A percentile compares a stretch with the other conserved stretches of the same genome.
Evolutionary conservation across 495 filamentous ascomycete species (phyloP).

Genomic region (Tuber brumale): DNA sequence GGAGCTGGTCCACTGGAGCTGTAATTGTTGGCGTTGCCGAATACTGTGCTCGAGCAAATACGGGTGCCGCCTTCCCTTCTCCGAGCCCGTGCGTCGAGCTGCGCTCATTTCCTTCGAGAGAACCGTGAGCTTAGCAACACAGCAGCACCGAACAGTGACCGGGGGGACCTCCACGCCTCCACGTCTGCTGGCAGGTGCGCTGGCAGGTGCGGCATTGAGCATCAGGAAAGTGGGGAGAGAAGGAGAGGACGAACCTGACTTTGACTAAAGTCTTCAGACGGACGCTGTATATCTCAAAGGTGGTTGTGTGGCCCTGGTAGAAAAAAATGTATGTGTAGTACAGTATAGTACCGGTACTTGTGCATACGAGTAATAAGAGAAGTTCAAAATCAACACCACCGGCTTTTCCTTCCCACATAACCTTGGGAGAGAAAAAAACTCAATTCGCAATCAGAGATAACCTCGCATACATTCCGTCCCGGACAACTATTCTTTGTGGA

Average conservation of each 20-base stretch:
- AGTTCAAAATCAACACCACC: not conserved
- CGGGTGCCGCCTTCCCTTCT: not conserved
- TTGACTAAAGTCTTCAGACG: slow-evolving; percentile 36
- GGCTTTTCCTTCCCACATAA: not conserved
- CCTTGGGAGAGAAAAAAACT: not conserved
- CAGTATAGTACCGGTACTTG: not conserved
- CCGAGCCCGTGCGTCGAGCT: slow-evolving; percentile 30
- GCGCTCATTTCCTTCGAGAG: slow-evolving; percentile 13
- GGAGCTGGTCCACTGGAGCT: not conserved
- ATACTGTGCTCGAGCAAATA: not conserved
- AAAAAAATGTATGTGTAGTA: not conserved
- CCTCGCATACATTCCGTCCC: not conserved
- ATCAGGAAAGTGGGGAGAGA: not conserved
- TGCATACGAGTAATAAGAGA: not conserved
- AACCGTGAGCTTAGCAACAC: not conserved
- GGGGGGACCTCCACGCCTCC: slow-evolving; percentile 16
- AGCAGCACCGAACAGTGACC: not conserved
- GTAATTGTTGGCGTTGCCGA: not conserved
- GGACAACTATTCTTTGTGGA: not conserved
- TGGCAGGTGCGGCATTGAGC: slow-evolving; percentile 21
- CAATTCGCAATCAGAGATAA: not conserved
- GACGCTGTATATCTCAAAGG: slow-evolving; percentile 10
- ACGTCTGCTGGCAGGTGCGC: slow-evolving; percentile 34
- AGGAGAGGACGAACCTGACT: slow-evolving; percentile 2
- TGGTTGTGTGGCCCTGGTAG: not conserved